Evolutionary conservation across 371 early-diverging fungal genomes (phyloP).

Genomic region (Lichtheimia hyalospora): DNA sequence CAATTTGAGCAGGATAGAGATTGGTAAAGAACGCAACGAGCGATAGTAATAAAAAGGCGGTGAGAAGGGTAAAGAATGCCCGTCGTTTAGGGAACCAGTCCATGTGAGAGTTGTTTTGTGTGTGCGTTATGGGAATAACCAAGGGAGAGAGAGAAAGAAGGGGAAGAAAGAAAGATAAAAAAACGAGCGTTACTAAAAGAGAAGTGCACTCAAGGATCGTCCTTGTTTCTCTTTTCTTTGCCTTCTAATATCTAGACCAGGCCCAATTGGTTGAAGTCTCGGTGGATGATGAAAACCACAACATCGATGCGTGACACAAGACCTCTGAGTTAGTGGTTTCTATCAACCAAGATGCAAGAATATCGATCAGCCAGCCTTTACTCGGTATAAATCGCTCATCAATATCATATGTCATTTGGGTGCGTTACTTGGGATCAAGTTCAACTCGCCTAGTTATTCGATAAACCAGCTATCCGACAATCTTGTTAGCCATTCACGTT

Average conservation of each 20-base stretch:
- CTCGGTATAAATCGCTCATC: too few relatives aligned
- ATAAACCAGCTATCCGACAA: too few relatives aligned
- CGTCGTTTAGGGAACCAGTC: slow-evolving; percentile 13
- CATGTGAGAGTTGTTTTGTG: not conserved
- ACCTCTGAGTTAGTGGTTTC: too few relatives aligned
- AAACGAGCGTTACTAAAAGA: too few relatives aligned
- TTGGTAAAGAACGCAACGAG: slow-evolving; percentile 11
- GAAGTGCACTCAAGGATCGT: too few relatives aligned
- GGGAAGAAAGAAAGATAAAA: not conserved
- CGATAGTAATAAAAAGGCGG: slow-evolving; percentile 11
- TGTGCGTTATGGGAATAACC: not conserved
- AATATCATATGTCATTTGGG: too few relatives aligned
- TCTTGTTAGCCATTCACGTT: too few relatives aligned
- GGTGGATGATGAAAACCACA: not conserved
- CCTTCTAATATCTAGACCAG: not conserved
- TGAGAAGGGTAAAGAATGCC: slow-evolving; percentile 8
- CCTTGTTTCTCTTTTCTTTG: not conserved
- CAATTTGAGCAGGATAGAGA: slow-evolving; percentile 10
- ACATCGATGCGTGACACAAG: too few relatives aligned
- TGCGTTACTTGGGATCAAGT: too few relatives aligned
- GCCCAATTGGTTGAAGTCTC: slow-evolving; percentile 2
- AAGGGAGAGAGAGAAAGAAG: slow-evolving; percentile 4
- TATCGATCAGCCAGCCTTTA: too few relatives aligned
- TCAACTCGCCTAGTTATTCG: too few relatives aligned
- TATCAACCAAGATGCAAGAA: too few relatives aligned